Percentiles rank a stretch among this genome's conserved stretches.
Conservation (phyloP, 495 filamentous ascomycete species). For the Hypomontagnella monticulosa region DNA sequence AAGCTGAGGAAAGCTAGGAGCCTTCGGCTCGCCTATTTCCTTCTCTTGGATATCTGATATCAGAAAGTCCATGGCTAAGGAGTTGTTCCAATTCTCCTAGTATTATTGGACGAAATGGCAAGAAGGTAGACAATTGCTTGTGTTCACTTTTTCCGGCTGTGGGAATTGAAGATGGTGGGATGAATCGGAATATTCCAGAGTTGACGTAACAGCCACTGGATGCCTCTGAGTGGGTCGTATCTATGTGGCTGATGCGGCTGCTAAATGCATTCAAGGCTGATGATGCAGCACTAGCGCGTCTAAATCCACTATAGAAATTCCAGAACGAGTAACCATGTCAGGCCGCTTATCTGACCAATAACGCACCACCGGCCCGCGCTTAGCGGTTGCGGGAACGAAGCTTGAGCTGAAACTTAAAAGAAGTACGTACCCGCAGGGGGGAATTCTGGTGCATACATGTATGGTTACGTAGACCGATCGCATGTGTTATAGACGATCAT, state of each 20-base stretch:
- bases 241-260: conserved; percentile 17
- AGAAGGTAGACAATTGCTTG: too few species aligned
- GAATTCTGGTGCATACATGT: too few species aligned
- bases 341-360: conserved; percentile 35
- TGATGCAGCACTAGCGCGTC: conserved; percentile 22
- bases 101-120: background rate
- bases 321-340: conserved; percentile 28
- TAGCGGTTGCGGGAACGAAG: conserved; percentile 7
- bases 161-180: conserved; percentile 1
- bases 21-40: conserved; percentile 59
- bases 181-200: conserved; percentile 11
- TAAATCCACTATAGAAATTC: conserved; percentile 20
- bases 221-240: conserved; percentile 1
- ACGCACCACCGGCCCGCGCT: conserved; percentile 27
- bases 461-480: too few species aligned
- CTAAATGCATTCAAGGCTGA: conserved; percentile 1
- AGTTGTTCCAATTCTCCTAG: background rate
- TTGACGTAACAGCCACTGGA: conserved; percentile 33
- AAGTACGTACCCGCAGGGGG: conserved; percentile 14
- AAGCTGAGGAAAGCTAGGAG: conserved; percentile 71
- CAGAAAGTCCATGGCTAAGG: conserved; percentile 58
- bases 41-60: conserved; percentile 85
- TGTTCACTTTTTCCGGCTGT: too few species aligned
- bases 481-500: too few species aligned
- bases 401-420: conserved; percentile 31